Percentiles rank a stretch among this genome's conserved stretches.
Evolutionary conservation across 225 moss, liverwort and hornwort genomes (phyloP).

Genomic region (Physcomitrium patens): DNA sequence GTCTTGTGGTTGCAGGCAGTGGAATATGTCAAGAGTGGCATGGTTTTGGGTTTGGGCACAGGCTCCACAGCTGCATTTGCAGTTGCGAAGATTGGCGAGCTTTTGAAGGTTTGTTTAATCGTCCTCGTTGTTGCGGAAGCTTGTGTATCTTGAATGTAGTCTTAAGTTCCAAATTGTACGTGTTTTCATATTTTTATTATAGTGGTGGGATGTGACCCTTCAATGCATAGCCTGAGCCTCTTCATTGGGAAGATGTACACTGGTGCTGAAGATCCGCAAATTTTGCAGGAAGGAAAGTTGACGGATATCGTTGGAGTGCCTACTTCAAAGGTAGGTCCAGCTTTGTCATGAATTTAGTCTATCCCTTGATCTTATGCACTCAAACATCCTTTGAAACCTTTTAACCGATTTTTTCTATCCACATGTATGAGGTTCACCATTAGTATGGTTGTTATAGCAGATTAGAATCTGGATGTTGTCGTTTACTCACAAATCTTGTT

Average conservation of each 20-base stretch:
- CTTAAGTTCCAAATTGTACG: conserved; percentile 16
- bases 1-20: conserved; percentile 64
- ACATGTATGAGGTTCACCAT: background rate
- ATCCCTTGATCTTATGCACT: conserved; percentile 3
- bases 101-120: conserved; percentile 72
- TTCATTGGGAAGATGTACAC: background rate
- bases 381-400: background rate
- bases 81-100: conserved; percentile 86
- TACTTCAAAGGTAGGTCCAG: conserved; percentile 75
- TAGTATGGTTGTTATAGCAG: conserved; percentile 2
- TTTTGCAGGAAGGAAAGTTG: conserved; percentile 73
- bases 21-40: conserved; percentile 91
- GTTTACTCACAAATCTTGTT: conserved; percentile 19
- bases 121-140: background rate
- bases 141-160: background rate
- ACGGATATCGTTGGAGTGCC: conserved; percentile 92
- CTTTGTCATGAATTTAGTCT: background rate
- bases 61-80: conserved; percentile 97
- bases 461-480: background rate
- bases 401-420: background rate
- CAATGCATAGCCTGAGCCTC: background rate
- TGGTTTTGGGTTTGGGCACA: conserved; percentile 97
- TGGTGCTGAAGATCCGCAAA: conserved; percentile 1
- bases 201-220: background rate
- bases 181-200: background rate